These are phyloP conservation scores for Desmodesmus armatus DNA, from an alignment of 139 green algal species.

Conservation along the genomic window DNA sequence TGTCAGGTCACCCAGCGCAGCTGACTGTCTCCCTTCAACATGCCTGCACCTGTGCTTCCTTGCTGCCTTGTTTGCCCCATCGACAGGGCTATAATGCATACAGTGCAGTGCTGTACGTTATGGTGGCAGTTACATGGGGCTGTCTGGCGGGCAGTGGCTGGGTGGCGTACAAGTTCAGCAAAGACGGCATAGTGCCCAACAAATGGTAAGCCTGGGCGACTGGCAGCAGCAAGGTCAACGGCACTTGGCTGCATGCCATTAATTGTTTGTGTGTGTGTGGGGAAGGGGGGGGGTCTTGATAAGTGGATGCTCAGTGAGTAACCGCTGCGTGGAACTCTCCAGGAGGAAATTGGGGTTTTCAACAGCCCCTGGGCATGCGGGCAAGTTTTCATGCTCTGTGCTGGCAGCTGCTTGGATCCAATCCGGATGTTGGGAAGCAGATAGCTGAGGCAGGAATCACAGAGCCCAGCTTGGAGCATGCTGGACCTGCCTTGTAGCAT, in stretches of 20 bases:
- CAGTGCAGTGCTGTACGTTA: slow-evolving; percentile 41
- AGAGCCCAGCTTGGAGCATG: too few species aligned
- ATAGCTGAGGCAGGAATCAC: too few species aligned
- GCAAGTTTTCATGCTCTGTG: too few species aligned
- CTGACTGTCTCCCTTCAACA: too few species aligned
- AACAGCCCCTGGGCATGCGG: too few species aligned
- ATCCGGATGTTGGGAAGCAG: too few species aligned
- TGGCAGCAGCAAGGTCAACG: background rate
- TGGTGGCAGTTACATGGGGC: slow-evolving; percentile 5
- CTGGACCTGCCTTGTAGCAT: too few species aligned
- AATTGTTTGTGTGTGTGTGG: background rate
- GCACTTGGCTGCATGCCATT: background rate
- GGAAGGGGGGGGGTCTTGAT: too few species aligned
- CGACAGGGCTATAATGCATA: slow-evolving; percentile 42
- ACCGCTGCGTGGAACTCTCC: background rate
- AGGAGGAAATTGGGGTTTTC: too few species aligned
- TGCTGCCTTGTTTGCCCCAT: slow-evolving; percentile 29
- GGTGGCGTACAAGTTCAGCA: slow-evolving; percentile 15
- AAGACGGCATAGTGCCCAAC: slow-evolving; percentile 17
- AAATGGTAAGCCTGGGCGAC: slow-evolving; percentile 25
- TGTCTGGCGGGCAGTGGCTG: slow-evolving; percentile 10
- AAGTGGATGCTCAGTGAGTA: background rate
- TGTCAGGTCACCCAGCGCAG: too few species aligned
- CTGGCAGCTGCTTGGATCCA: too few species aligned
- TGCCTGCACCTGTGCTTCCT: background rate